These are phyloP conservation scores for Penicillium crustosum DNA, from an alignment of 2,329 filamentous ascomycete genomes.

Conservation along the genomic window DNA sequence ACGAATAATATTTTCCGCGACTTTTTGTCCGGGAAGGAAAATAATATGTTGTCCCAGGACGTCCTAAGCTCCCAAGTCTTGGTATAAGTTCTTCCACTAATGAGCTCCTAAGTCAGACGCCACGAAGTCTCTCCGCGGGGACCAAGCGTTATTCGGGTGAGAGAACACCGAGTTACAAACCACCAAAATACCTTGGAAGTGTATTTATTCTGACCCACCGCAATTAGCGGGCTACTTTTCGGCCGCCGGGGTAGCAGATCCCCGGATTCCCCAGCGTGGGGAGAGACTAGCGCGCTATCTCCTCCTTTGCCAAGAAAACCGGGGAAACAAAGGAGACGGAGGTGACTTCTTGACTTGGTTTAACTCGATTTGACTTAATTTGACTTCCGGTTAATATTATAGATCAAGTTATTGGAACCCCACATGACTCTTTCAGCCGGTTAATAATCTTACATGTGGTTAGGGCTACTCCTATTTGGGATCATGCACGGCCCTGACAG, in stretches of 20 bases:
- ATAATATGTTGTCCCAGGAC: not conserved
- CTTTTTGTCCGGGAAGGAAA: not conserved
- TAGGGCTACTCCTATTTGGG: not conserved
- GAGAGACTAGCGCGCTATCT: not conserved
- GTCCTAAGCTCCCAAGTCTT: not conserved
- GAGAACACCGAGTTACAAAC: conserved; percentile 6
- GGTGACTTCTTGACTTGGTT: not conserved
- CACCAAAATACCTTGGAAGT: not conserved
- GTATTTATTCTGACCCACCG: not conserved
- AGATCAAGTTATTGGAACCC: not conserved
- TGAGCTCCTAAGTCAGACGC: conserved; percentile 16
- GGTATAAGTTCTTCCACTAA: conserved; percentile 12
- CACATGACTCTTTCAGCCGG: not conserved
- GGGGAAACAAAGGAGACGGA: not conserved
- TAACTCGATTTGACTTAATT: not conserved
- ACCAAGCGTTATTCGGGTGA: conserved; percentile 24
- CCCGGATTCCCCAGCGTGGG: conserved; percentile 14
- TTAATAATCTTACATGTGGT: not conserved
- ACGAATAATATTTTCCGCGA: not conserved
- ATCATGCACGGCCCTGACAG: not conserved
- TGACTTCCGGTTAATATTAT: conserved; percentile 1
- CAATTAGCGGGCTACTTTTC: not conserved
- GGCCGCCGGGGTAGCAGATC: conserved; percentile 16
- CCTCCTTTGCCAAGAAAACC: conserved; percentile 8
- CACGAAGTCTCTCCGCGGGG: conserved; percentile 13